Percentiles rank a stretch among this genome's conserved stretches.
phyloP scores from a whole-genome alignment of 2,329 filamentous ascomycete species.

The Stromatinia cepivora region DNA sequence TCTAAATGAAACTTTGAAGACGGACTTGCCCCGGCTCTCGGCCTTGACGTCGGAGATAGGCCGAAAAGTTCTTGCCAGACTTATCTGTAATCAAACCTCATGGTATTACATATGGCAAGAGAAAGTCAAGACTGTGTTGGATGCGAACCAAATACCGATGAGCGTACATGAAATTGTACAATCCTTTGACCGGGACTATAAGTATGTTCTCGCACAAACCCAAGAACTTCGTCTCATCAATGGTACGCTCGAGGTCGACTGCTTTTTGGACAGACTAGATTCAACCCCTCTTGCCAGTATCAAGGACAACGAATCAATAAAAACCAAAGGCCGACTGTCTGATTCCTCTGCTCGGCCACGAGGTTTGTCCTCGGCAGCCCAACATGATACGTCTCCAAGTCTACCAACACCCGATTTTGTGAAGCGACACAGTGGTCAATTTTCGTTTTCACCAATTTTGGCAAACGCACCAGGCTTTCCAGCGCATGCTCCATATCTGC shows the following conservation, averaged over 20 bases:
- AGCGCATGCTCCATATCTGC: constrained; percentile 54
- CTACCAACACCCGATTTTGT: constrained; percentile 66
- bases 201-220: constrained; percentile 70
- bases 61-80: constrained; percentile 77
- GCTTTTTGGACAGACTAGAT: constrained; percentile 24
- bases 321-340: constrained; percentile 34
- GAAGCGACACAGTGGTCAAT: constrained; percentile 65
- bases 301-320: constrained; percentile 12
- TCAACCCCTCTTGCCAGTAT: constrained; percentile 33
- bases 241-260: constrained; percentile 52
- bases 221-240: constrained; percentile 76
- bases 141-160: constrained; percentile 61
- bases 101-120: constrained; percentile 85
- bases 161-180: constrained; percentile 72
- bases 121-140: constrained; percentile 75
- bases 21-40: constrained; percentile 85
- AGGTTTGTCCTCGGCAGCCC: constrained; percentile 59
- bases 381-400: constrained; percentile 57
- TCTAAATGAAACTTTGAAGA: constrained; percentile 88
- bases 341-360: constrained; percentile 49
- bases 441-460: constrained; percentile 59
- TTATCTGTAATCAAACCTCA: constrained; percentile 77
- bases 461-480: constrained; percentile 49
- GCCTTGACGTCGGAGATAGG: constrained; percentile 78
- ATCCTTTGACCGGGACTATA: constrained; percentile 77